Base-by-base conservation (phyloP, 495 filamentous ascomycete genomes). In the Aspergillus ellipticus region DNA sequence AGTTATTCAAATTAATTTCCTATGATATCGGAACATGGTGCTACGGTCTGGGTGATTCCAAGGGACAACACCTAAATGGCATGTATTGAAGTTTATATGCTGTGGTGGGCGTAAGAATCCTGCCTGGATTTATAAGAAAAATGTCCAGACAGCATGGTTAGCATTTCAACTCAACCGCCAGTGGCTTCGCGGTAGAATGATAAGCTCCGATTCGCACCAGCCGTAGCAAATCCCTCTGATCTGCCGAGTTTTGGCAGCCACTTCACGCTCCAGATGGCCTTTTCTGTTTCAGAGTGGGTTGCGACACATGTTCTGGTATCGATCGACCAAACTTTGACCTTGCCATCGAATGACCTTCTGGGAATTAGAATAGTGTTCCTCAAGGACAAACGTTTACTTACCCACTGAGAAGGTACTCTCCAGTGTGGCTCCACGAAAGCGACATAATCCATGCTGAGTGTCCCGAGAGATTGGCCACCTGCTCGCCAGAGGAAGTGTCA, bases 151-250 rank as follows among this genome's bases (percentile, higher is more conserved):
- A 39, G 35, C 2, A 15, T 39, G 10, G n/a, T 39, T 9, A 15
- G 35, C 35, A 39, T n/a, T 39, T 5, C 11, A 20, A 13, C n/a
- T 65, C 62, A 91, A 54, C 82, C 84, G 9, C 89, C 89, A 28
- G 87, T 90, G 51, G 95, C 93, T 72, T 98, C 94, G 33, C 94
- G 79, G 67, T 97, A 98, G 70, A 97, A 95, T 6, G 84, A 82
- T 54, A 98, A 79, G 63, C 85, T 90, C 62, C 81, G 69, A 63
- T 86, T 90, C 21, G 88, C 89, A 2, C 95, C 95, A 13, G 85
- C 89, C 13, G 88, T 89, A 48, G 87, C 89, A 71, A 98, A 98
- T 54, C 85, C 85, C 74, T 97, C 93, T 28, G 86, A 90, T 64
- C 79, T 82, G 6, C 79, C 77, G 0, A 78, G 80, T 71, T 89